Percentiles rank a stretch among this genome's conserved stretches.
phyloP scores from a whole-genome alignment of 345 rosid genomes.

The Noccaea caerulescens region DNA sequence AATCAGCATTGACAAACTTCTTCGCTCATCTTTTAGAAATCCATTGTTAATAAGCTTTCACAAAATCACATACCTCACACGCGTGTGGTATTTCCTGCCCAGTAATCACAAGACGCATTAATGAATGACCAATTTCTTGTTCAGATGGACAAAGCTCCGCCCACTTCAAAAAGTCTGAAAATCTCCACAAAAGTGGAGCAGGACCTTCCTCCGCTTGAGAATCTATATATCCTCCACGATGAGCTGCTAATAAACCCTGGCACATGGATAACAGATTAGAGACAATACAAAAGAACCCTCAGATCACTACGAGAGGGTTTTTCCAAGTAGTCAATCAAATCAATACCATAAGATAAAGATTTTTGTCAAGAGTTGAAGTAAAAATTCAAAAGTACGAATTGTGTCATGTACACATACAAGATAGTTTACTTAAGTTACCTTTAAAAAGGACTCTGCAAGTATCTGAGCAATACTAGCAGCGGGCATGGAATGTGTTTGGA shows the following conservation, averaged over 20 bases:
- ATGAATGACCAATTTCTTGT: constrained; percentile 95
- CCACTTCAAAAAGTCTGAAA: constrained; percentile 95
- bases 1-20: constrained; percentile 24
- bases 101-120: constrained; percentile 98
- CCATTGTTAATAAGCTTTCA: constrained; percentile 12
- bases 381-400: not conserved
- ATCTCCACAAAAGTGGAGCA: constrained; percentile 95
- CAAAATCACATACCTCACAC: constrained; percentile 71
- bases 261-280: constrained; percentile 36
- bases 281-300: constrained; percentile 14
- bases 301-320: constrained; percentile 16
- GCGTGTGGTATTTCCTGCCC: constrained; percentile 98
- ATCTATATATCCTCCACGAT: constrained; percentile 98
- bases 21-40: constrained; percentile 14
- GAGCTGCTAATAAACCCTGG: constrained; percentile 96
- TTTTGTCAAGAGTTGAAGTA: not conserved
- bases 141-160: constrained; percentile 98
- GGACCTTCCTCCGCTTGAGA: constrained; percentile 98
- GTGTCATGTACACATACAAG: constrained; percentile 10
- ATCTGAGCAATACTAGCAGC: constrained; percentile 89
- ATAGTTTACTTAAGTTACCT: constrained; percentile 52
- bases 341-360: constrained; percentile 13
- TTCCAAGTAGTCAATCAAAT: constrained; percentile 23
- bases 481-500: constrained; percentile 82
- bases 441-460: constrained; percentile 95